phyloP scores from a whole-genome alignment of 768 basidiomycete species.

The Dictyophora rubrovolvata region DNA sequence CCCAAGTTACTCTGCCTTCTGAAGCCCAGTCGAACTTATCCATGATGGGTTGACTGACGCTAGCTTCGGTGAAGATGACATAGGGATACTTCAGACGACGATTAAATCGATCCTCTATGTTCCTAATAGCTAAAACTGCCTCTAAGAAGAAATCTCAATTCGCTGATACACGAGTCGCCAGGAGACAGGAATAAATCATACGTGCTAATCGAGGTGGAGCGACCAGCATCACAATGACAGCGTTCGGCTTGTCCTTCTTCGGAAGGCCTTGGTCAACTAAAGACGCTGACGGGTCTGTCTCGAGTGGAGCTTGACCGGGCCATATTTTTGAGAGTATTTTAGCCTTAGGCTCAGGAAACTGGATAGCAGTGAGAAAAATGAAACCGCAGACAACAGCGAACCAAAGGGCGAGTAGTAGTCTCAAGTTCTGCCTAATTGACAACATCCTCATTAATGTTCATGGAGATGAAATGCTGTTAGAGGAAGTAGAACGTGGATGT shows the following conservation, averaged over 20 bases:
- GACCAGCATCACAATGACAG: slow-evolving; percentile 7
- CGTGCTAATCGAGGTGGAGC: slow-evolving; percentile 2
- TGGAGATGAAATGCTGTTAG: no score
- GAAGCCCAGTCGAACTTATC: not conserved
- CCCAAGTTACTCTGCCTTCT: not conserved
- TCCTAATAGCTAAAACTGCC: slow-evolving; percentile 1
- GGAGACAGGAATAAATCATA: not conserved
- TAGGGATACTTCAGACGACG: slow-evolving; percentile 6
- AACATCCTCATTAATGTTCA: no score
- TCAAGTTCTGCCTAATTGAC: not conserved
- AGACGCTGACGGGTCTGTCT: not conserved
- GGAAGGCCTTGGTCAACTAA: not conserved
- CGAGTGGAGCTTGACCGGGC: not conserved
- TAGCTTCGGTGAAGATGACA: slow-evolving; percentile 4
- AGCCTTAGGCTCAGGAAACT: not conserved
- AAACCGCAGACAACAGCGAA: not conserved
- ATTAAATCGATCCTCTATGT: slow-evolving; percentile 7
- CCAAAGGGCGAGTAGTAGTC: not conserved
- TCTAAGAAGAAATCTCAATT: not conserved
- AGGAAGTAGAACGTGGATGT: no score
- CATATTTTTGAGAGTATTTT: not conserved
- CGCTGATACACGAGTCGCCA: not conserved
- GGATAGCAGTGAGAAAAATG: not conserved
- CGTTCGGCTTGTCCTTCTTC: slow-evolving; percentile 2
- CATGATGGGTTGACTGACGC: not conserved